These are phyloP conservation scores for Zopfia rhizophila DNA, from an alignment of 2,329 filamentous ascomycete species.

Conservation along the genomic window DNA sequence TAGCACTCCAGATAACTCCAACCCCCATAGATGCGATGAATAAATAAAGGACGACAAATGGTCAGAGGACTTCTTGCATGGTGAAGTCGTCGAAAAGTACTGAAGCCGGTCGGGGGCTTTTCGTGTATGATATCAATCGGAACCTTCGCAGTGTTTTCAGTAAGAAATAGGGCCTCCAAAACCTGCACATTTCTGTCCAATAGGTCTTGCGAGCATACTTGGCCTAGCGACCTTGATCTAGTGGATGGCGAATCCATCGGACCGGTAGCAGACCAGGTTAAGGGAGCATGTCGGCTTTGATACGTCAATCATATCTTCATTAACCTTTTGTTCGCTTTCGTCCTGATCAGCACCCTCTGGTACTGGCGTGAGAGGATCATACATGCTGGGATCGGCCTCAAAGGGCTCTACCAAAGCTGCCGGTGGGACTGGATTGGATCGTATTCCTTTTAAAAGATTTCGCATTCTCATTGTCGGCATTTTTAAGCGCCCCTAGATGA, in stretches of 20 bases:
- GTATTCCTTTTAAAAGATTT: too few relatives aligned
- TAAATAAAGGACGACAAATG: too few relatives aligned
- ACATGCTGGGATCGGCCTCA: too few relatives aligned
- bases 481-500: too few relatives aligned
- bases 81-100: constrained; percentile 23
- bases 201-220: neutral
- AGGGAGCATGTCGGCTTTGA: constrained; percentile 24
- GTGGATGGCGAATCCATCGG: constrained; percentile 4
- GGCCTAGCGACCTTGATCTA: constrained; percentile 1
- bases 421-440: too few relatives aligned
- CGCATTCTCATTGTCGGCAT: too few relatives aligned
- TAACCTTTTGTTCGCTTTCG: too few relatives aligned
- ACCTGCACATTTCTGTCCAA: constrained; percentile 18
- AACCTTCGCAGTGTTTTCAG: constrained; percentile 23
- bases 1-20: constrained; percentile 14
- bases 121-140: constrained; percentile 16
- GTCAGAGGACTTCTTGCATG: constrained; percentile 27
- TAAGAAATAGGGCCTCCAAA: constrained; percentile 21
- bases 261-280: constrained; percentile 20
- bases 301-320: too few relatives aligned
- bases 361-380: too few relatives aligned
- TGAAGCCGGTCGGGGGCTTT: constrained; percentile 3
- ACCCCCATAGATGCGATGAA: constrained; percentile 9
- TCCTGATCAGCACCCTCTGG: too few relatives aligned
- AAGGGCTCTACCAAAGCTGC: too few relatives aligned